Conservation (phyloP, 2,329 filamentous ascomycete genomes). For the Colletotrichum scovillei region DNA sequence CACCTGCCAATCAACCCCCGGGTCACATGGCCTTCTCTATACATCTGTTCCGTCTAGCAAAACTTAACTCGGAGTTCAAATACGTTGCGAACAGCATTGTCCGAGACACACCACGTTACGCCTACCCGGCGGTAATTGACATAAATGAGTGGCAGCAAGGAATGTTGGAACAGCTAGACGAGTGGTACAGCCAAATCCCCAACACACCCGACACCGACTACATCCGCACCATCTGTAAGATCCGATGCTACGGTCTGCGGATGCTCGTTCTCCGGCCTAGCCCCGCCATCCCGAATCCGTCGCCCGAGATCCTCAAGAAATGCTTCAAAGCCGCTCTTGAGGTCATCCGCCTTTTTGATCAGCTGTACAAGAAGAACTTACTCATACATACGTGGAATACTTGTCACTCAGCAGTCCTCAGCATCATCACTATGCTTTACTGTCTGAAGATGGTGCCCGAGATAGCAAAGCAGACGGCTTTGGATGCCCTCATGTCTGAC, state of each 20-base stretch:
- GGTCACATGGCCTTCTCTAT: constrained; percentile 50
- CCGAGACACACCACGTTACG: constrained; percentile 58
- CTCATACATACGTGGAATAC: constrained; percentile 61
- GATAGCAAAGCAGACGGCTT: constrained; percentile 48
- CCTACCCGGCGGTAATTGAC: constrained; percentile 58
- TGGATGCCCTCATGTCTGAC: constrained; percentile 49
- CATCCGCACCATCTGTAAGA: constrained; percentile 50
- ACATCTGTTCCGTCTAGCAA: constrained; percentile 59
- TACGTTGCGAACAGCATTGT: constrained; percentile 65
- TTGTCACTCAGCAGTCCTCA: constrained; percentile 60
- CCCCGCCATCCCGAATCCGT: constrained; percentile 61
- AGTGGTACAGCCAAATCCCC: constrained; percentile 45
- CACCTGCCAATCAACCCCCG: too few species aligned
- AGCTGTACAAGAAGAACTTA: constrained; percentile 55
- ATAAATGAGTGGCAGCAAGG: constrained; percentile 58
- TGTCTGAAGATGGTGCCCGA: constrained; percentile 59
- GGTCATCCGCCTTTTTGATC: constrained; percentile 52
- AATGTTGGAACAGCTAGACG: constrained; percentile 52
- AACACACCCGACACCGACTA: constrained; percentile 36
- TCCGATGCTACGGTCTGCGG: constrained; percentile 59
- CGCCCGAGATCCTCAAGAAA: constrained; percentile 48
- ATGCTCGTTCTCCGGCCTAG: constrained; percentile 63
- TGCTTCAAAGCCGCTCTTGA: constrained; percentile 57
- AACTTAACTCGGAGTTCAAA: constrained; percentile 68
- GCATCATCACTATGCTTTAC: constrained; percentile 61